A percentile compares a stretch with the other conserved stretches of the same genome.
Evolutionary conservation across 495 filamentous ascomycete species (phyloP).

Genomic region (Penicillium turbatum): DNA sequence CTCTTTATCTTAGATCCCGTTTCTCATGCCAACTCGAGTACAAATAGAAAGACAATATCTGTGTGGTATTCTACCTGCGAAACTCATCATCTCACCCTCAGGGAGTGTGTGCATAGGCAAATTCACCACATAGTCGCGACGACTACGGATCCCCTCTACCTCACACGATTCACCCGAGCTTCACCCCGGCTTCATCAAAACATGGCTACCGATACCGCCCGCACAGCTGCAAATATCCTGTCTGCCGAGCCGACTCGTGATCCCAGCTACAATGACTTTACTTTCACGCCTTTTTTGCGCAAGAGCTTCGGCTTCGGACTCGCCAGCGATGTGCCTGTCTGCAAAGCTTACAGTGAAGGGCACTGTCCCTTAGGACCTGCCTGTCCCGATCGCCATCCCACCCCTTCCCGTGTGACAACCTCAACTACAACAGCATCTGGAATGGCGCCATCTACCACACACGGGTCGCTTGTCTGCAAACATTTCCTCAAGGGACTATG

Average conservation of each 20-base stretch:
- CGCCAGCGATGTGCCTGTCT: conserved; percentile 66
- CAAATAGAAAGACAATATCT: not conserved
- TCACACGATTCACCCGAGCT: not conserved
- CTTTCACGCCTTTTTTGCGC: conserved; percentile 71
- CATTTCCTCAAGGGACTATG: conserved; percentile 97
- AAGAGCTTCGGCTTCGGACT: conserved; percentile 74
- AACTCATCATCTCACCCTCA: not conserved
- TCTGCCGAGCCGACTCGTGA: conserved; percentile 45
- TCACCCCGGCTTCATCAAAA: not conserved
- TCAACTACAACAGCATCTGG: conserved; percentile 53
- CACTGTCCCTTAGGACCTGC: conserved; percentile 72
- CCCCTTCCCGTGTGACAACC: conserved; percentile 43
- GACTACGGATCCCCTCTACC: not conserved
- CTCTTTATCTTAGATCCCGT: not conserved
- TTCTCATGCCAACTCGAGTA: not conserved
- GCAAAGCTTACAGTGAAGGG: conserved; percentile 74
- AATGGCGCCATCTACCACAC: conserved; percentile 45
- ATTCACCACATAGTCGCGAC: not conserved
- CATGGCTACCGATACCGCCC: conserved; percentile 40
- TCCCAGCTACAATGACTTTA: conserved; percentile 58
- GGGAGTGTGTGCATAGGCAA: not conserved
- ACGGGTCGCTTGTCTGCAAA: conserved; percentile 83
- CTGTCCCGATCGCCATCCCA: conserved; percentile 65
- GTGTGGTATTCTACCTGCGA: not conserved
- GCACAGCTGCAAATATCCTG: conserved; percentile 33